Percentiles rank a stretch among this genome's conserved stretches.
Evolutionary conservation across 2,329 filamentous ascomycete genomes (phyloP).

Genomic region (Rhexocercosporidium sp.): DNA sequence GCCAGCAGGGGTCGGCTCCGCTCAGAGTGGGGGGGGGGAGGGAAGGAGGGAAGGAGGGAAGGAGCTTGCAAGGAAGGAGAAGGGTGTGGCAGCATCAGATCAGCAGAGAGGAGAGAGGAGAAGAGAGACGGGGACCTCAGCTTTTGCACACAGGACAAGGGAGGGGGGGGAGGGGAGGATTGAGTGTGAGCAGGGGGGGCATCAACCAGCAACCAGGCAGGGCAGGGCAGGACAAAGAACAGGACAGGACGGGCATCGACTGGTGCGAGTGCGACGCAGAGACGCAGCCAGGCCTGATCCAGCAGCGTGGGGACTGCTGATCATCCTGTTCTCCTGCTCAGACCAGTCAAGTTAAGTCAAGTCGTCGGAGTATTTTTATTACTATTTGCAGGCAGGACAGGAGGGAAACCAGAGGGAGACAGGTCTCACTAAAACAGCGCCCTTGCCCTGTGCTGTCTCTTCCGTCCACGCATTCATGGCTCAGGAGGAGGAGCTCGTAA

Average conservation of each 20-base stretch:
- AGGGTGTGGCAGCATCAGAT: conserved; percentile 15
- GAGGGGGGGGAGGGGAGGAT: background rate
- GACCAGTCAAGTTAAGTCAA: too few species aligned
- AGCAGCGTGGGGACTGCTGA: conserved; percentile 10
- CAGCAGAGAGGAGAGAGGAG: too few species aligned
- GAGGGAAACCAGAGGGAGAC: background rate
- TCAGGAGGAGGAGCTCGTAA: background rate
- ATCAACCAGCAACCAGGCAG: background rate
- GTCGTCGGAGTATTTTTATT: too few species aligned
- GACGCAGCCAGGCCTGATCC: background rate
- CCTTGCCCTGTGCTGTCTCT: too few species aligned
- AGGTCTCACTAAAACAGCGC: conserved; percentile 1
- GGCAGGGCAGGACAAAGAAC: background rate
- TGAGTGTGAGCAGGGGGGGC: too few species aligned
- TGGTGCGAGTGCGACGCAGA: conserved; percentile 5
- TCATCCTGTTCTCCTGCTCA: background rate
- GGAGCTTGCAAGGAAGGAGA: too few species aligned
- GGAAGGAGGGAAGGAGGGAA: background rate
- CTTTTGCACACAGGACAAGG: too few species aligned
- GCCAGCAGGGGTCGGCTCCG: background rate
- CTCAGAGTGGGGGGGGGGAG: background rate
- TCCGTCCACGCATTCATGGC: background rate
- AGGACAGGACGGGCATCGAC: background rate
- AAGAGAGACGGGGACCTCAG: too few species aligned
- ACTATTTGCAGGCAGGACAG: background rate